Conservation (phyloP, 2,329 filamentous ascomycete genomes). For the Cordyceps cicadae region DNA sequence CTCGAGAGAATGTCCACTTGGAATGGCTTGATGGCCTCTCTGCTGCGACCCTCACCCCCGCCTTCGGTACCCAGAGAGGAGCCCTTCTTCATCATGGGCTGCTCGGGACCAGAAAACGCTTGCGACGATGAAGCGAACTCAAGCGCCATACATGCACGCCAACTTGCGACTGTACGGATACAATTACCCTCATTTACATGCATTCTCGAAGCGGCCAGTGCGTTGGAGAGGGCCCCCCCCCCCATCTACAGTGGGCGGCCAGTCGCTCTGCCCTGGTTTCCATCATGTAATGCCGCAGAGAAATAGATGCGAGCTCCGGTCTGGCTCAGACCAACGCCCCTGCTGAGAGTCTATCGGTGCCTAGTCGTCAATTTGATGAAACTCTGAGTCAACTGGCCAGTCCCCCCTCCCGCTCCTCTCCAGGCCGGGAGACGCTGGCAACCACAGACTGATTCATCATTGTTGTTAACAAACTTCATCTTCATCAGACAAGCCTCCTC, state of each 20-base stretch:
- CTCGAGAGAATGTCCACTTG: neutral
- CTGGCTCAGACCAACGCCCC: neutral
- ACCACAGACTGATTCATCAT: too few species aligned
- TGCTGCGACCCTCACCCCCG: neutral
- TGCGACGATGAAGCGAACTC: neutral
- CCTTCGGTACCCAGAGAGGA: neutral
- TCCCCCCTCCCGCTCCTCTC: neutral
- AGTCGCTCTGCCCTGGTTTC: neutral
- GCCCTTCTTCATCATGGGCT: neutral
- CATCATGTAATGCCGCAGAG: conserved; percentile 2
- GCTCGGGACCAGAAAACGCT: neutral
- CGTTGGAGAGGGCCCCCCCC: neutral
- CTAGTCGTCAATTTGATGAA: neutral
- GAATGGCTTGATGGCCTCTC: neutral
- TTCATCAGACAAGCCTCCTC: neutral
- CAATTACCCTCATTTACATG: neutral
- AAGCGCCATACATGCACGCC: neutral
- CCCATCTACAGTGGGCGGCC: neutral
- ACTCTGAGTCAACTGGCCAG: neutral
- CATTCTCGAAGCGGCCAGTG: neutral
- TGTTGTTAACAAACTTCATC: neutral
- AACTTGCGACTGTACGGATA: neutral
- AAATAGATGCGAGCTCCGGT: conserved; percentile 1
- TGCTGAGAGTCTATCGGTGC: neutral
- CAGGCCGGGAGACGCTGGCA: too few species aligned